phyloP scores from a whole-genome alignment of 2,329 filamentous ascomycete species.

The Ceratocystiopsis minuta region DNA sequence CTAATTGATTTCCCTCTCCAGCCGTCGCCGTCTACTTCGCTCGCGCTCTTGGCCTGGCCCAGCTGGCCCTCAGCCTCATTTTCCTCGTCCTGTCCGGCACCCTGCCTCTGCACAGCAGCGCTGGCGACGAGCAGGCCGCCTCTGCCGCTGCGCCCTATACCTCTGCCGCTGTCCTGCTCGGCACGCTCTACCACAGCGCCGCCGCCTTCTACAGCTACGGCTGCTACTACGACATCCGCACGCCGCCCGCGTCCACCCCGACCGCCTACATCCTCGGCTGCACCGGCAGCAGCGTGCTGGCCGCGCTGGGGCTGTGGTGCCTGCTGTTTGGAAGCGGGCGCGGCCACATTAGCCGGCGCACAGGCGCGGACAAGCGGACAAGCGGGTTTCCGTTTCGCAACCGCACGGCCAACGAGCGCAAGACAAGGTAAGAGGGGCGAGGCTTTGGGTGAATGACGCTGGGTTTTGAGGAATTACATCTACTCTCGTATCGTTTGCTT shows the following conservation, averaged over 20 bases:
- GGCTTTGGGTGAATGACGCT: no score
- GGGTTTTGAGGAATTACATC: no score
- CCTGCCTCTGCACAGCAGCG: slow-evolving; percentile 37
- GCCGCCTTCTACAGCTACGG: slow-evolving; percentile 51
- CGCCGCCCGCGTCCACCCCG: slow-evolving; percentile 37
- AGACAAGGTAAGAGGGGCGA: slow-evolving; percentile 3
- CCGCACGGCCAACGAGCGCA: slow-evolving; percentile 16
- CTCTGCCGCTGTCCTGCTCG: slow-evolving; percentile 45
- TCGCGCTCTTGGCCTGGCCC: slow-evolving; percentile 48
- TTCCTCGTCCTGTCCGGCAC: slow-evolving; percentile 53
- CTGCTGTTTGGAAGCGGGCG: slow-evolving; percentile 23
- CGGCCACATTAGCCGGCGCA: slow-evolving; percentile 18
- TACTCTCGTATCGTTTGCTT: no score
- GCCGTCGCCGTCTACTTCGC: slow-evolving; percentile 54
- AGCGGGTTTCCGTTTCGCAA: slow-evolving; percentile 23
- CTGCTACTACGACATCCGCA: slow-evolving; percentile 30
- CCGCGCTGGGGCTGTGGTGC: slow-evolving; percentile 46
- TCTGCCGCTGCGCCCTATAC: slow-evolving; percentile 42
- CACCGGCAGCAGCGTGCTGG: slow-evolving; percentile 34
- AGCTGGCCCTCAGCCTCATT: slow-evolving; percentile 45
- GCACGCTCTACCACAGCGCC: slow-evolving; percentile 45
- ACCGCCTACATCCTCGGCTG: slow-evolving; percentile 40
- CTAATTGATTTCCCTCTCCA: slow-evolving; percentile 12
- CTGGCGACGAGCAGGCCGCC: slow-evolving; percentile 23
- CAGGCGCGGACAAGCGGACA: slow-evolving; percentile 23